phyloP scores from a whole-genome alignment of 2,329 filamentous ascomycete genomes.

The Ilyonectria sp. region DNA sequence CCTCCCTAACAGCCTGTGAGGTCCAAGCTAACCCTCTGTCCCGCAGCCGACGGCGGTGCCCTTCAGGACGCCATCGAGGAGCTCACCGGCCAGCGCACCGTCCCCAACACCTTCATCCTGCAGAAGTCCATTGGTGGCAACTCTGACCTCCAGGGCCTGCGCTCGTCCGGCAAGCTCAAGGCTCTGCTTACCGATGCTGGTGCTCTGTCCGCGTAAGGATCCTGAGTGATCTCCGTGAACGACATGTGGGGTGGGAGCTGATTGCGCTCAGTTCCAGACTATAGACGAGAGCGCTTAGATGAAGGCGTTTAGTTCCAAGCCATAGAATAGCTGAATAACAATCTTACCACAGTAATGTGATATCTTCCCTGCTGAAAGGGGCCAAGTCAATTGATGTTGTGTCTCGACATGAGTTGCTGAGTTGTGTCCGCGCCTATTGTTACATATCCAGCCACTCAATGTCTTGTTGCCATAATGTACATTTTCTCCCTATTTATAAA shows the following conservation, averaged over 20 bases:
- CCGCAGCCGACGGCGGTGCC: constrained; percentile 81
- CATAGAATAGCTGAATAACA: constrained; percentile 14
- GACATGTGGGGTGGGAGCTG: constrained; percentile 29
- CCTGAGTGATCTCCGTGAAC: constrained; percentile 18
- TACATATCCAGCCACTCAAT: constrained; percentile 36
- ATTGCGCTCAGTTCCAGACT: constrained; percentile 44
- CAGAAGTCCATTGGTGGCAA: constrained; percentile 97
- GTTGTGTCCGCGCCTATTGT: constrained; percentile 41
- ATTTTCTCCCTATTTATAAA: constrained; percentile 18
- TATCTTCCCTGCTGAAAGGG: constrained; percentile 13
- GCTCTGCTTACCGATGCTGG: constrained; percentile 59
- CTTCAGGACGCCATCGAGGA: constrained; percentile 88
- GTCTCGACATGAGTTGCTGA: constrained; percentile 29
- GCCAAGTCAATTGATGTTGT: constrained; percentile 36
- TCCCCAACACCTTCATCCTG: constrained; percentile 95
- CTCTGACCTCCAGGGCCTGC: constrained; percentile 81
- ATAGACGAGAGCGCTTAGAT: constrained; percentile 30
- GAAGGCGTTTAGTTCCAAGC: constrained; percentile 4
- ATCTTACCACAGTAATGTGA: constrained; percentile 14
- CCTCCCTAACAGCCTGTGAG: not conserved
- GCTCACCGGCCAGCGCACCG: constrained; percentile 87
- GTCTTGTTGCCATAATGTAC: constrained; percentile 32
- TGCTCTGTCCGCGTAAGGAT: constrained; percentile 60
- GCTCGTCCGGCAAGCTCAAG: constrained; percentile 61
- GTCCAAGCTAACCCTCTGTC: constrained; percentile 36